phyloP scores from a whole-genome alignment of 208 protist species.

The Endotrypanum monterogeii region DNA sequence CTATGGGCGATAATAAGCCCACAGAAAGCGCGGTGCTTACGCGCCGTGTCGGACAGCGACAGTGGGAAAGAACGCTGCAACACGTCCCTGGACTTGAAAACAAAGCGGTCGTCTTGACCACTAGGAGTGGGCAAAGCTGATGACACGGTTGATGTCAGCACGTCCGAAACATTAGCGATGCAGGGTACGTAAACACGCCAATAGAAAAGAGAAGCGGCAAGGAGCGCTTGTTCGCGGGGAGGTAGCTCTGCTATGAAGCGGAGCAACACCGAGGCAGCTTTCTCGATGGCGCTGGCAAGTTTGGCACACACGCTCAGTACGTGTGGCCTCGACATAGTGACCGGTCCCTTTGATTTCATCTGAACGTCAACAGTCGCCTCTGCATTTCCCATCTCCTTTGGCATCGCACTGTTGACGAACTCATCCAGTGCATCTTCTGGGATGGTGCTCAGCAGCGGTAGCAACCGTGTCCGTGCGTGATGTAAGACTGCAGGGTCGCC shows the following conservation, averaged over 20 bases:
- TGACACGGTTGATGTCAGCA: neutral
- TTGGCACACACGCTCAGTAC: neutral
- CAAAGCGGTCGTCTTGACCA: neutral
- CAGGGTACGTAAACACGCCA: slow-evolving; percentile 18
- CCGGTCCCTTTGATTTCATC: neutral
- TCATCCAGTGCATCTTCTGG: slow-evolving; percentile 30
- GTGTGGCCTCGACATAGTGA: neutral
- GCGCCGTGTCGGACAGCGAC: slow-evolving; percentile 17
- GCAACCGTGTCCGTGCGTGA: slow-evolving; percentile 11
- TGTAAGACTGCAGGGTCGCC: slow-evolving; percentile 4
- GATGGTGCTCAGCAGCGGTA: slow-evolving; percentile 25
- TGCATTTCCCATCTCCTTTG: neutral
- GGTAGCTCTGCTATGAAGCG: slow-evolving; percentile 33
- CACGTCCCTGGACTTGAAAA: slow-evolving; percentile 16
- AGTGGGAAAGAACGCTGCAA: slow-evolving; percentile 14
- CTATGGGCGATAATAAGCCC: slow-evolving; percentile 27
- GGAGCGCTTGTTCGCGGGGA: slow-evolving; percentile 39
- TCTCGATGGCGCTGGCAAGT: slow-evolving; percentile 22
- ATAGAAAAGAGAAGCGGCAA: slow-evolving; percentile 31
- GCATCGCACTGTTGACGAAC: slow-evolving; percentile 4
- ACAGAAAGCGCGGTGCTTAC: slow-evolving; percentile 35
- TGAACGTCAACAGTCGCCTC: neutral
- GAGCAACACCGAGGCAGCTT: slow-evolving; percentile 27
- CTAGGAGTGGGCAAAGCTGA: neutral
- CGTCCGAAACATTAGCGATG: neutral